Evolutionary conservation across 164 flowering plant species (phyloP).

Genomic region (Tetrastigma voinierianum): DNA sequence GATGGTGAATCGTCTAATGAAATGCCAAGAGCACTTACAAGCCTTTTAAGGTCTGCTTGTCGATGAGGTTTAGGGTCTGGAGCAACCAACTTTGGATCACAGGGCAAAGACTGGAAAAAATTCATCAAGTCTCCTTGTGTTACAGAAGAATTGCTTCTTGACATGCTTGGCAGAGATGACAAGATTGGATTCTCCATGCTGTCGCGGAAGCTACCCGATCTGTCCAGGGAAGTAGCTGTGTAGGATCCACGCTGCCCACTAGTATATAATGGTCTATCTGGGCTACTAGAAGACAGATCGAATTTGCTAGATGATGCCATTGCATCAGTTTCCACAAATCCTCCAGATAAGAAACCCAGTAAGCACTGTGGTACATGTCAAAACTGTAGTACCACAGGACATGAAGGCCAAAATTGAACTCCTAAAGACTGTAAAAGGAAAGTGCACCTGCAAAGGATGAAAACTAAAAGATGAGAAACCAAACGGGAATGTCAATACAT

Average conservation of each 20-base stretch:
- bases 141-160: slow-evolving; percentile 45
- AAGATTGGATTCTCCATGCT: slow-evolving; percentile 56
- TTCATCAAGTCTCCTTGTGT: slow-evolving; percentile 49
- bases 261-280: slow-evolving; percentile 61
- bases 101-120: slow-evolving; percentile 60
- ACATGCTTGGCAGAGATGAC: slow-evolving; percentile 61
- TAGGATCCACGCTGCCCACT: slow-evolving; percentile 63
- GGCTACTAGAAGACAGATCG: slow-evolving; percentile 64
- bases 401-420: slow-evolving; percentile 22
- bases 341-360: slow-evolving; percentile 23
- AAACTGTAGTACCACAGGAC: slow-evolving; percentile 21
- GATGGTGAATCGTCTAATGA: slow-evolving; percentile 53
- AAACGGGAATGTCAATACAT: not conserved
- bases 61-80: slow-evolving; percentile 55
- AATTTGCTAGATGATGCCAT: slow-evolving; percentile 77
- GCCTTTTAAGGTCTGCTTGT: slow-evolving; percentile 54
- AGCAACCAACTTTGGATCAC: slow-evolving; percentile 53
- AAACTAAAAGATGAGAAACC: not conserved
- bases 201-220: slow-evolving; percentile 74
- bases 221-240: slow-evolving; percentile 52
- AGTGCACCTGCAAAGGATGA: slow-evolving; percentile 24
- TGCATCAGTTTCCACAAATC: slow-evolving; percentile 35
- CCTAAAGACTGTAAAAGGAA: slow-evolving; percentile 1
- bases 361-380: slow-evolving; percentile 40
- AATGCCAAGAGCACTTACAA: slow-evolving; percentile 53